Base-by-base conservation (phyloP, 495 filamentous ascomycete species). In the Neurospora sp. region DNA sequence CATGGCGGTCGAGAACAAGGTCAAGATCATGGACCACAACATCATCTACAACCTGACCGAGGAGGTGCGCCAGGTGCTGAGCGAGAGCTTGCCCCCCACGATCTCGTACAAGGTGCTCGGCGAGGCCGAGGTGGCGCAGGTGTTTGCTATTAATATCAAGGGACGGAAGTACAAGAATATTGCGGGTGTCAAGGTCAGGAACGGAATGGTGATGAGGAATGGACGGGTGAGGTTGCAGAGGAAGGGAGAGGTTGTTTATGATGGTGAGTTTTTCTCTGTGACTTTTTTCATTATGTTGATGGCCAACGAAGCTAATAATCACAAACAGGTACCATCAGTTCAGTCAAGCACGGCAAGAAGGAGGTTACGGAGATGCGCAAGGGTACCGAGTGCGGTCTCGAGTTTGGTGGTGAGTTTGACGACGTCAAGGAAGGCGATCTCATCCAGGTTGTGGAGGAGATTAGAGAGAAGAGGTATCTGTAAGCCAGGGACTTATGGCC, bases 41-140 rank as follows among this genome's bases (percentile, higher is more conserved):
- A 89, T 99, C 75, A 99, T 99, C 75, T 98, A 99, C 79, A 89
- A 91, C 71, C 85, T 98, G 10, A 88, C 93, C 10, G 94, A 98
- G 77, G 91, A 93, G 70, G 90, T 97, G 68, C 91, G 89, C 78
- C 87, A 80, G 0, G 86, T 82, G 44, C 77, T 99, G 71, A 90
- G 87, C 72, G 88, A 90, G 72, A 82, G 88, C 61, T 85, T 99
- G 20, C 74, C 91, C 8, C 91, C 91, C 31, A 78, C 81, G 0
- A 81, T 96, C 40, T 89, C 86, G 22, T 83, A 84, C 68, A 88
- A 86, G 70, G 93, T 98, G 10, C 82, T 91, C 0, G 96, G 94
- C 69, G 96, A 98, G 82, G 95, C 94, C 12, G 96, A 98, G 75
- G 86, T 98, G 44, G 84, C 89, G 22, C 87, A 94, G 81, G 78